Base-by-base conservation (phyloP, 129 eudicot species). In the Pseudognaphalium luteoalbum region DNA sequence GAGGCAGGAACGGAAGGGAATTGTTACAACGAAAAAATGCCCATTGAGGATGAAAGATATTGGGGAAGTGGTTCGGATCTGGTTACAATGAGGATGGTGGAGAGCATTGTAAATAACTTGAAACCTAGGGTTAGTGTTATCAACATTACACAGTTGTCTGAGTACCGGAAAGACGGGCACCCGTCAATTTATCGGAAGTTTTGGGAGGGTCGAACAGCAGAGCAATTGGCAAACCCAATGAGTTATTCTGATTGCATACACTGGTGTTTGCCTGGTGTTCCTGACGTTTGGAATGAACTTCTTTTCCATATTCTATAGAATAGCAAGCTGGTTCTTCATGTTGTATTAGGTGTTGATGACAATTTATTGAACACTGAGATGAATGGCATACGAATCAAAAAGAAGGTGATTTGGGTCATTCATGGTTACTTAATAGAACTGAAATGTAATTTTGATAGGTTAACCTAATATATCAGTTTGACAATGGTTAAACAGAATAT, bases 221-320 rank as follows among this genome's bases (percentile, higher is more conserved):
- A 91, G 76, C 84, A 84, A 56, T 32, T 86, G 81, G 81, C 96
- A 7, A 85, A 89, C 69, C 97, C 99, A 12, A 35, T 65, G 9
- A 86, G 94, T 78, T 89, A 91, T 78, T 85, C 99, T 21, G 99
- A 95, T 77, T 95, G 99, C 80, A 91, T 91, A 35, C 99, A 95
- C 74, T 95, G 99, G 99, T 95, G 97, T 81, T 85, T 95, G 86
- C 99, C 99, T 12, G 99, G 99, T 2, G 97, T 95, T 20, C 96
- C 96, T 21, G 97, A 95, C 82, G 86, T 85, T 11, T 95, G 99
- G 99, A 95, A 95, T 74, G 88, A 95, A 78, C 72, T 94, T 35
- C 82, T 94, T 22, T 88, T 91, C 79, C 97, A 93, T 28, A 85
- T 87, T 72, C 83, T 74, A 75, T 79, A 41, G 58, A 75, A 75